Evolutionary conservation across 768 basidiomycete species (phyloP).

Genomic region (Russula sp.): DNA sequence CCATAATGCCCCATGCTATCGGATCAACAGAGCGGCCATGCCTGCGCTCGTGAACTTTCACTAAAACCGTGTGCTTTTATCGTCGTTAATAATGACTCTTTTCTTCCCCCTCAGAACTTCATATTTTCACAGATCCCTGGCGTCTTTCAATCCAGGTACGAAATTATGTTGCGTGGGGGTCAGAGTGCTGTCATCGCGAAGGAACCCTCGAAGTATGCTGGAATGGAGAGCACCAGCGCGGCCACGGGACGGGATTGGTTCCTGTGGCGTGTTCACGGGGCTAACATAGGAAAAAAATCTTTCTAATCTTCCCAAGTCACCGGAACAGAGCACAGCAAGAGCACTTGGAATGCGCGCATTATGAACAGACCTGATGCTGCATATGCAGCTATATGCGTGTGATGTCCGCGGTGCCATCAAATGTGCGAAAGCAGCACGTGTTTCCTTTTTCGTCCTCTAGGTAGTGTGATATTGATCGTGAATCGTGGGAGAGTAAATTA

Average conservation of each 20-base stretch:
- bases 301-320: background rate
- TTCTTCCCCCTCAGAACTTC: background rate
- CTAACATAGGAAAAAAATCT: background rate
- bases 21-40: background rate
- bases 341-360: background rate
- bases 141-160: background rate
- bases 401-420: too few species aligned
- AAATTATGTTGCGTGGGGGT: background rate
- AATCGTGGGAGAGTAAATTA: constrained; percentile 19
- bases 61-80: background rate
- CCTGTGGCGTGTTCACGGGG: background rate
- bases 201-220: background rate
- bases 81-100: background rate
- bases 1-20: background rate
- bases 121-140: too few species aligned
- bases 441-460: too few species aligned
- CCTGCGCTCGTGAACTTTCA: background rate
- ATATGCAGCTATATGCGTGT: too few species aligned
- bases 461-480: constrained; percentile 3
- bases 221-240: background rate
- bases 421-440: background rate
- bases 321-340: background rate
- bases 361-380: too few species aligned
- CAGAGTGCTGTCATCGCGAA: background rate
- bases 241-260: background rate